phyloP scores from a whole-genome alignment of 1,139 yeast genomes.

The Scheffersomyces stambukii region DNA sequence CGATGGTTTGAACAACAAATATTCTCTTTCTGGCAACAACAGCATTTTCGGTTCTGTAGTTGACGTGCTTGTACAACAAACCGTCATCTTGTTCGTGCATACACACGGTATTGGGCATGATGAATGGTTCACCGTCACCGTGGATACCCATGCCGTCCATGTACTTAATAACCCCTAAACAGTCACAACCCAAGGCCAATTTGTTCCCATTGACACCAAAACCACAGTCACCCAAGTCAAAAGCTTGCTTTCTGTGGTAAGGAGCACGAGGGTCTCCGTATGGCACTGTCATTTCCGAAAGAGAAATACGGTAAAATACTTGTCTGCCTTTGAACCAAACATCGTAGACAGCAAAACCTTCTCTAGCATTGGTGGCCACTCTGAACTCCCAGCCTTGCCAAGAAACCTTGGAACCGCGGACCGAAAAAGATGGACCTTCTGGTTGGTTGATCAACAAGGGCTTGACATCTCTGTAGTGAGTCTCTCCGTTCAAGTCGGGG shows the following conservation, averaged over 20 bases:
- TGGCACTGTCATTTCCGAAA: conserved; percentile 90
- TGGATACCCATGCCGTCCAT: conserved; percentile 62
- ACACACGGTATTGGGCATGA: conserved; percentile 74
- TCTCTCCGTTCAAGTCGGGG: conserved; percentile 65
- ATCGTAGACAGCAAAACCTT: conserved; percentile 79
- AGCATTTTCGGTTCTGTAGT: conserved; percentile 71
- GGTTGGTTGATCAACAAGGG: conserved; percentile 78
- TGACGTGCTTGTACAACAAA: conserved; percentile 76
- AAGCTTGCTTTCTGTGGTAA: conserved; percentile 87
- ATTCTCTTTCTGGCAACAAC: conserved; percentile 84
- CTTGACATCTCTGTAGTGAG: conserved; percentile 54
- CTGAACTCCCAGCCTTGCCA: conserved; percentile 95
- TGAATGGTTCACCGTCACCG: conserved; percentile 60
- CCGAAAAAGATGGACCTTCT: conserved; percentile 78
- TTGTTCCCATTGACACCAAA: conserved; percentile 79
- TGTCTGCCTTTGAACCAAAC: conserved; percentile 79
- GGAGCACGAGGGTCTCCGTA: conserved; percentile 91
- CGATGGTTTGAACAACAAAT: conserved; percentile 78
- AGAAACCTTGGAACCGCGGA: conserved; percentile 58
- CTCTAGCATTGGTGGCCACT: conserved; percentile 72
- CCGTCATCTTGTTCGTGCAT: conserved; percentile 85
- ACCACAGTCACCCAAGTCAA: conserved; percentile 89
- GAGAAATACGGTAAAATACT: conserved; percentile 69
- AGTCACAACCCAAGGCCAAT: conserved; percentile 79
- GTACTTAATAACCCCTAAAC: conserved; percentile 83